Evolutionary conservation across 148 eudicot species (phyloP).

Genomic region (Talinum fruticosum): DNA sequence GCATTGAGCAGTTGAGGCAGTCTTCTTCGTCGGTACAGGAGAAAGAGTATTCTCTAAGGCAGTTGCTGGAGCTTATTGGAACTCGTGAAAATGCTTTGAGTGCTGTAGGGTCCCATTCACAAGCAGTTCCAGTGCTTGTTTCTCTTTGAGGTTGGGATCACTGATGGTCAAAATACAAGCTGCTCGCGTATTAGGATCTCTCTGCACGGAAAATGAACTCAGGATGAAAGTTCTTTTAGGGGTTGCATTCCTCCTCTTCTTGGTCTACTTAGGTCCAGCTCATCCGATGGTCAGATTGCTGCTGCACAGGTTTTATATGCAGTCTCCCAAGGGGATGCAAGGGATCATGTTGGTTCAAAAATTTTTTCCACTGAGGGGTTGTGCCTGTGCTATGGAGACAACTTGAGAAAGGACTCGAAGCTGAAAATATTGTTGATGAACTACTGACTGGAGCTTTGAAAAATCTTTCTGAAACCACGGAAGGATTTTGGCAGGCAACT

Average conservation of each 20-base stretch:
- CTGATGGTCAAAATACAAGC: conserved; percentile 82
- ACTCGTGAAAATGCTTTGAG: conserved; percentile 94
- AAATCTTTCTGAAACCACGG: conserved; percentile 86
- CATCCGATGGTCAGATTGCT: conserved; percentile 85
- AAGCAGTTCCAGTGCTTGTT: conserved; percentile 96
- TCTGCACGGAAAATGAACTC: conserved; percentile 95
- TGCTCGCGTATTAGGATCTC: conserved; percentile 86
- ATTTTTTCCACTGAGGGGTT: conserved; percentile 98
- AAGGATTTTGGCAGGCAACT: conserved; percentile 87
- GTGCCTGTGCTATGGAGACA: conserved; percentile 94
- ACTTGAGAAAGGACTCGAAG: conserved; percentile 67
- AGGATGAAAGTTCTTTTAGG: conserved; percentile 92
- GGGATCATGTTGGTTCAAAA: conserved; percentile 94
- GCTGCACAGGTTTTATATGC: conserved; percentile 91
- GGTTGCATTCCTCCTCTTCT: conserved; percentile 98
- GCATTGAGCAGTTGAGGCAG: conserved; percentile 95
- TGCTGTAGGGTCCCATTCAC: conserved; percentile 99
- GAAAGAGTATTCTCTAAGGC: conserved; percentile 74
- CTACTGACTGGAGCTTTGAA: conserved; percentile 83
- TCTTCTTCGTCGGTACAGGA: conserved; percentile 73
- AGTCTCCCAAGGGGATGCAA: conserved; percentile 94
- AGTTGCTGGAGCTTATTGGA: conserved; percentile 79
- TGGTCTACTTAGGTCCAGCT: conserved; percentile 84
- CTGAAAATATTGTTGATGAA: conserved; percentile 72
- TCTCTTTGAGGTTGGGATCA: conserved; percentile 91